Evolutionary conservation across 306 rosid genomes (phyloP).

Genomic region (Albizia julibrissin): DNA sequence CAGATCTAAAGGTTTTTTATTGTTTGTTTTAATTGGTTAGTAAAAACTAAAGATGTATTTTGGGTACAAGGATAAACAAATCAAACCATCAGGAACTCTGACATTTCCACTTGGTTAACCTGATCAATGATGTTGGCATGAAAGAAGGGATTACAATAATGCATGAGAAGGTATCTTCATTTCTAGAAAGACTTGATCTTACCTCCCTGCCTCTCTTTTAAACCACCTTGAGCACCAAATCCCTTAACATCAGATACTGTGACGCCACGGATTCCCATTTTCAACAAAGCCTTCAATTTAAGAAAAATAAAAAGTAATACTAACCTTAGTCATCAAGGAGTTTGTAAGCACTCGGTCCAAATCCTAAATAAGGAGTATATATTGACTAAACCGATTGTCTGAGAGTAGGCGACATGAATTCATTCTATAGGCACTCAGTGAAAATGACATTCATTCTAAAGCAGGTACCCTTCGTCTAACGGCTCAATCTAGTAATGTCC

Average conservation of each 20-base stretch:
- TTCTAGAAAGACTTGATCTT: slow-evolving; percentile 25
- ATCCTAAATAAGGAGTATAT: background rate
- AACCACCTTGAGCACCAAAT: slow-evolving; percentile 97
- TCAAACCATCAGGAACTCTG: background rate
- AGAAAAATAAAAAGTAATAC: slow-evolving; percentile 17
- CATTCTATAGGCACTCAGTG: background rate
- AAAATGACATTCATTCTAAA: background rate
- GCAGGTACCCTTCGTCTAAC: background rate
- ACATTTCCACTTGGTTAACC: background rate
- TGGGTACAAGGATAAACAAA: background rate
- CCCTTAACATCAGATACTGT: slow-evolving; percentile 88
- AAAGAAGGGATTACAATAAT: slow-evolving; percentile 20
- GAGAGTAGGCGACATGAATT: slow-evolving; percentile 7
- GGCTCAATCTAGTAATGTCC: background rate
- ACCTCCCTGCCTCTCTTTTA: slow-evolving; percentile 97
- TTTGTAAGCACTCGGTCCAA: slow-evolving; percentile 5
- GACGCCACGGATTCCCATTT: slow-evolving; percentile 87
- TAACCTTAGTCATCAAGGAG: slow-evolving; percentile 15
- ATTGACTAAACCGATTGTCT: slow-evolving; percentile 12
- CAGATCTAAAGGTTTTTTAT: background rate
- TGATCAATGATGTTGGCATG: background rate
- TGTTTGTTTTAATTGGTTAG: background rate
- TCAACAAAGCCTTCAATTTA: slow-evolving; percentile 71
- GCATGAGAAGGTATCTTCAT: slow-evolving; percentile 3
- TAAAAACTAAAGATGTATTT: background rate